Evolutionary conservation across 163 green algal genomes (phyloP), one percentile per base, ranked within the genome.

Genomic region (Volvox carteri): DNA sequence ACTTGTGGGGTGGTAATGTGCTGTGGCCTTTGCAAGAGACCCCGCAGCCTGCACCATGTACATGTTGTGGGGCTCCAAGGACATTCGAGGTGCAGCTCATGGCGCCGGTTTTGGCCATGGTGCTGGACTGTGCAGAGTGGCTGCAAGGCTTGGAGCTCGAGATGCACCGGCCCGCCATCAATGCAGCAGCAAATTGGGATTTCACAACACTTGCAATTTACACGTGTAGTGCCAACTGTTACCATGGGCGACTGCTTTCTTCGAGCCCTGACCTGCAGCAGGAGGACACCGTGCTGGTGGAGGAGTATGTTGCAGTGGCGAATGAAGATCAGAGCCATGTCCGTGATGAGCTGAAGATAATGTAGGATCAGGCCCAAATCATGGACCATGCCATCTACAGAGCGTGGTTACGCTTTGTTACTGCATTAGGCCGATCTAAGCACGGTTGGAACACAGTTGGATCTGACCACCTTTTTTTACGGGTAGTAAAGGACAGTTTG

Each of bases 41-140:
- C 2, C 92, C 92, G 11, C 8, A 48, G 25, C 74, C 92, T 21
- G 9, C 87, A n/a, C 65, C 84, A 11, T 94, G 92, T 68, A 2
- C 37, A 0, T n/a, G 16, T 37, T 94, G 92, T 56, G 90, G 90
- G 8, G 74, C 52, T 0, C 74, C 90, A 1, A 52, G 92, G 18
- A 52, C 72, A 33, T 94, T 93, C 89, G 92, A 94, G 79, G 37
- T 92, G 46, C 92, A 95, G 89, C 77, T 95, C 48, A 91, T 92
- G 89, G 78, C 92, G 8, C 74, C 92, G 0, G 56, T 91, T 18
- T 91, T 93, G 2, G 88, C 92, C 19, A 67, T 94, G 48, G 62
- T 87, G 25, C 54, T 95, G 2, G 92, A 95, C 54, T 89, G 84
- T 72, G 72, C 72, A 6, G 72, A 37, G 14, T 89, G 84, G 84